A percentile compares a stretch with the other conserved stretches of the same genome.
These are phyloP conservation scores for Populus davidiana DNA, from an alignment of 345 rosid genomes.

Conservation along the genomic window DNA sequence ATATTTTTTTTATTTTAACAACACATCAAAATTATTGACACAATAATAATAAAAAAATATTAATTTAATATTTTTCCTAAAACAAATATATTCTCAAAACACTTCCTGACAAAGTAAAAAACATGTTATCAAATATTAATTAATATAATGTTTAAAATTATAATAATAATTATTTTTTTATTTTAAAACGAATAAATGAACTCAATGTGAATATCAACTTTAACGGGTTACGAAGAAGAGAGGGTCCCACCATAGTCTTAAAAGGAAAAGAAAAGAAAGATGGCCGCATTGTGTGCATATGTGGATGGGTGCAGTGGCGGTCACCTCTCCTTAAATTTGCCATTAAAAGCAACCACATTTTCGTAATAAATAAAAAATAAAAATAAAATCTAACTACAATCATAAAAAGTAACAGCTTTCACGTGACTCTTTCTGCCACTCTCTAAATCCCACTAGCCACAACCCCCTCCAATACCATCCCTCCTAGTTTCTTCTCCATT, in stretches of 20 bases:
- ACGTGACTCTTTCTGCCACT: neutral
- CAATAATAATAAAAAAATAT: too few relatives aligned
- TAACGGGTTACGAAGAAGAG: too few relatives aligned
- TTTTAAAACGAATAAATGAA: too few relatives aligned
- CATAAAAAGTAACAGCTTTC: neutral
- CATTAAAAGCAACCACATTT: conserved; percentile 8
- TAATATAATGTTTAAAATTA: too few relatives aligned
- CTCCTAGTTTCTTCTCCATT: neutral
- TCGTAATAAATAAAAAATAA: neutral
- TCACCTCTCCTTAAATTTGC: conserved; percentile 21
- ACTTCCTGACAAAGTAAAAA: fast-evolving
- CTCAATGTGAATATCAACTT: too few relatives aligned
- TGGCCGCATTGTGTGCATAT: neutral
- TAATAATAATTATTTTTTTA: too few relatives aligned
- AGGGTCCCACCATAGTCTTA: neutral
- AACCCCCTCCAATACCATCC: neutral
- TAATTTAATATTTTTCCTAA: too few relatives aligned
- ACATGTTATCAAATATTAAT: too few relatives aligned
- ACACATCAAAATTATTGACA: too few relatives aligned
- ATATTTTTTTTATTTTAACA: too few relatives aligned
- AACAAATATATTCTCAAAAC: too few relatives aligned
- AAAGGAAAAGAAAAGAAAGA: neutral
- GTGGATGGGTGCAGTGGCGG: neutral
- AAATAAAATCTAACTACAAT: neutral
- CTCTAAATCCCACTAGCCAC: neutral